Evolutionary conservation across 805 yeast genomes (phyloP), one percentile per base, ranked within the genome.

Genomic region (Yamadazyma tumulicola): DNA sequence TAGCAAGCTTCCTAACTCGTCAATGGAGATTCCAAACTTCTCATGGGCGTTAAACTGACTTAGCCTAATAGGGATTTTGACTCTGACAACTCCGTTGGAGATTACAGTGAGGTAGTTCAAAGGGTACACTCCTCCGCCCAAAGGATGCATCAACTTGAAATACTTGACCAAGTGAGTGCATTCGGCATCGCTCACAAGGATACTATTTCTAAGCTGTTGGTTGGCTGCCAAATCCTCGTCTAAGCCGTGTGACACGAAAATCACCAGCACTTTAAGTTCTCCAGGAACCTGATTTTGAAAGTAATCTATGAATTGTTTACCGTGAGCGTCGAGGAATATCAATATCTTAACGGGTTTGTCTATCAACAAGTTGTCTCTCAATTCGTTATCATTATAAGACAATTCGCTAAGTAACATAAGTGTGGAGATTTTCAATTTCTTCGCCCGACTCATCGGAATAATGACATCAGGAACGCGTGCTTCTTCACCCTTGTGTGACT

Each of bases 361-460:
- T 4, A 17, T 14, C 35, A 89, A 79, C 33, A 93, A 96, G 64
- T 93, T 98, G 64, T 93, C 97, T 14, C 97, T 89, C 59, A 91
- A 77, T 31, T 93, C 97, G 47, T 34, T 74, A 2, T 34, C 29
- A 26, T 18, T 15, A 14, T 32, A 24, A 7, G 17, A 14, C 8
- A 32, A 6, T 4, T 37, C 28, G 20, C 33, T 20, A 3, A 34
- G 13, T 13, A 26, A 19, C 3, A 31, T 16, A 3, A 33, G 26
- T n/a, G 32, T 26, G 7, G 33, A 29, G n/a, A 27, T 21, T 18
- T 26, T 29, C 11, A 40, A 9, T 2, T 21, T 4, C 10, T 28
- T 24, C 16, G 41, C 33, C 16, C 27, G 18, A 12, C 20, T 5
- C 4, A 23, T n/a, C 6, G 44, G 41, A 11, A 40, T 31, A 4